Conservation (phyloP, 441 rosid species). For the Brassica hybrid region DNA sequence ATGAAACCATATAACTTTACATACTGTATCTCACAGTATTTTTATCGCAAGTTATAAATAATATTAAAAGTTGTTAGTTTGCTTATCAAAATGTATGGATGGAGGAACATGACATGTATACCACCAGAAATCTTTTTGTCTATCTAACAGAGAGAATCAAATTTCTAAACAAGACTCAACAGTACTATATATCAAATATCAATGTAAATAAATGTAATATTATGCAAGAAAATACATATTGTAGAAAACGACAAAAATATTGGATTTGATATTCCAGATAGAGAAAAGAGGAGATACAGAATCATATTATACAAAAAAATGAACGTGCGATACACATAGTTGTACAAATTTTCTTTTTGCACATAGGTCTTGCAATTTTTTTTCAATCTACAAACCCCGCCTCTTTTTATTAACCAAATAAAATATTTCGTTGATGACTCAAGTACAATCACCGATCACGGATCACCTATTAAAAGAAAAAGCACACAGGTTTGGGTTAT, state of each 20-base stretch:
- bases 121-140: background rate
- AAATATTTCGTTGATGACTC: background rate
- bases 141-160: slow-evolving; percentile 25
- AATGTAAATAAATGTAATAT: background rate
- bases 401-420: background rate
- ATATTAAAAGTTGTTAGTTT: background rate
- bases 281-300: background rate
- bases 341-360: background rate
- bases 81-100: background rate
- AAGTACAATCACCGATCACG: background rate
- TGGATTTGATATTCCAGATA: slow-evolving; percentile 23
- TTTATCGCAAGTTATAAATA: background rate
- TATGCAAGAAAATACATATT: slow-evolving; percentile 6
- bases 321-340: slow-evolving; percentile 43
- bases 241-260: slow-evolving; percentile 15
- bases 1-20: background rate
- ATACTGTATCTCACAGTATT: background rate
- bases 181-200: too few species aligned
- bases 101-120: background rate
- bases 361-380: background rate
- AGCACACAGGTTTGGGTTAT: too few species aligned
- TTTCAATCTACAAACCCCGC: too few species aligned
- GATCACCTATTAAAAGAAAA: too few species aligned
- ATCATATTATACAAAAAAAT: slow-evolving; percentile 3
- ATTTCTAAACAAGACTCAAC: slow-evolving; percentile 7